Conservation (phyloP, 1,139 yeast genomes). For the Debaryomyces fabryi region DNA sequence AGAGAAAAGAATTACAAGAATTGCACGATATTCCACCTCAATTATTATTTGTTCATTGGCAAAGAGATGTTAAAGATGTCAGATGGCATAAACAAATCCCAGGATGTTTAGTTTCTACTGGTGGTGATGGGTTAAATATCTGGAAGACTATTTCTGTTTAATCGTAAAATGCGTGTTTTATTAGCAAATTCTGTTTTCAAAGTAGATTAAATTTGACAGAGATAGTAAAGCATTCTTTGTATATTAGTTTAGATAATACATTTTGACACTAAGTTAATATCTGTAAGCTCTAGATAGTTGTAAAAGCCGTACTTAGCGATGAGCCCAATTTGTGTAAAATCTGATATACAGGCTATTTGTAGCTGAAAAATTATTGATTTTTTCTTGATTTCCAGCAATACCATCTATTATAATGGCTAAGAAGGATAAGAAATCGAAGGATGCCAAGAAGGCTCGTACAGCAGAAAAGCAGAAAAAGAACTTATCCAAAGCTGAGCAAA, state of each 20-base stretch:
- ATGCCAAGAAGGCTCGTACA: slow-evolving; percentile 85
- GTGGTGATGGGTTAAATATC: slow-evolving; percentile 90
- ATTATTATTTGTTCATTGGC: slow-evolving; percentile 96
- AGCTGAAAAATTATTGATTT: slow-evolving; percentile 2
- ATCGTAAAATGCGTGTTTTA: background rate
- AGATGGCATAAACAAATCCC: slow-evolving; percentile 98
- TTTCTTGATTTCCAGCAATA: background rate
- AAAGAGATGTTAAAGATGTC: slow-evolving; percentile 93
- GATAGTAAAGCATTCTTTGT: slow-evolving; percentile 2
- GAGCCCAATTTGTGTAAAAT: slow-evolving; percentile 1
- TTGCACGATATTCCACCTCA: slow-evolving; percentile 94
- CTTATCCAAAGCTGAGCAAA: slow-evolving; percentile 68
- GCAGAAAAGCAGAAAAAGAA: slow-evolving; percentile 85
- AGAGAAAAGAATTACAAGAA: slow-evolving; percentile 71
- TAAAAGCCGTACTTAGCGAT: background rate
- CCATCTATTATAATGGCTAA: slow-evolving; percentile 62
- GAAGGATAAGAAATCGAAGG: slow-evolving; percentile 83
- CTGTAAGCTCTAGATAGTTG: background rate
- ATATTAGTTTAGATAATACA: slow-evolving; percentile 6
- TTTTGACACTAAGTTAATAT: background rate
- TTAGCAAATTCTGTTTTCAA: background rate
- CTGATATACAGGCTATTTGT: background rate
- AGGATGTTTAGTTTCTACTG: slow-evolving; percentile 91
- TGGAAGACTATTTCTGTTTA: slow-evolving; percentile 97
- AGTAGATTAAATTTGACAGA: background rate